Conservation (phyloP, 805 yeast genomes). For the Blastobotrys attinorum region DNA sequence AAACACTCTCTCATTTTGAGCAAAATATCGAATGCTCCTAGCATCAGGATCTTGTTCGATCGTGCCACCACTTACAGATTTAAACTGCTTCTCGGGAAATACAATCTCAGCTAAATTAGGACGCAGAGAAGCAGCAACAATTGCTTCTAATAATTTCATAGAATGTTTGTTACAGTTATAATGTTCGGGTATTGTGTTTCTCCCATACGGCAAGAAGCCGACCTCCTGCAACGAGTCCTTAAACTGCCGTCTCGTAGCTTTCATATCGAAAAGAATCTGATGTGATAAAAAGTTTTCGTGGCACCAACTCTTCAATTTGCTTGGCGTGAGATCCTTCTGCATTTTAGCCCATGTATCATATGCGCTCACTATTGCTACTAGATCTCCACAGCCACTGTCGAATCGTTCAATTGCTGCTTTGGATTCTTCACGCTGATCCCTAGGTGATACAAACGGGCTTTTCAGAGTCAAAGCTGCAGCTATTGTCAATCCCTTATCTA, state of each 20-base stretch:
- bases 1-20: conserved; percentile 66
- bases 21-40: conserved; percentile 60
- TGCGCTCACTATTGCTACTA: conserved; percentile 58
- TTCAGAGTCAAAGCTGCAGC: conserved; percentile 72
- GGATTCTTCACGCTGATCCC: conserved; percentile 57
- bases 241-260: conserved; percentile 63
- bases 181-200: conserved; percentile 25
- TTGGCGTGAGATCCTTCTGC: conserved; percentile 19
- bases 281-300: conserved; percentile 54
- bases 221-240: conserved; percentile 63
- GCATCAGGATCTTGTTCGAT: conserved; percentile 84
- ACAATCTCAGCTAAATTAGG: conserved; percentile 80
- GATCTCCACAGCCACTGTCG: conserved; percentile 57
- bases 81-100: conserved; percentile 70
- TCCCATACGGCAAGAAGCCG: conserved; percentile 61
- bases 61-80: conserved; percentile 66
- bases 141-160: conserved; percentile 47
- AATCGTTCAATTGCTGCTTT: conserved; percentile 31
- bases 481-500: conserved; percentile 69
- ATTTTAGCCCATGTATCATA: conserved; percentile 42
- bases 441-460: conserved; percentile 57
- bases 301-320: conserved; percentile 38
- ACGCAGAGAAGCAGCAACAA: conserved; percentile 72
- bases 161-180: conserved; percentile 49
- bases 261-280: conserved; percentile 60